Evolutionary conservation across 23 red algal genomes (phyloP).

Genomic region (Gracilaria caudata): DNA sequence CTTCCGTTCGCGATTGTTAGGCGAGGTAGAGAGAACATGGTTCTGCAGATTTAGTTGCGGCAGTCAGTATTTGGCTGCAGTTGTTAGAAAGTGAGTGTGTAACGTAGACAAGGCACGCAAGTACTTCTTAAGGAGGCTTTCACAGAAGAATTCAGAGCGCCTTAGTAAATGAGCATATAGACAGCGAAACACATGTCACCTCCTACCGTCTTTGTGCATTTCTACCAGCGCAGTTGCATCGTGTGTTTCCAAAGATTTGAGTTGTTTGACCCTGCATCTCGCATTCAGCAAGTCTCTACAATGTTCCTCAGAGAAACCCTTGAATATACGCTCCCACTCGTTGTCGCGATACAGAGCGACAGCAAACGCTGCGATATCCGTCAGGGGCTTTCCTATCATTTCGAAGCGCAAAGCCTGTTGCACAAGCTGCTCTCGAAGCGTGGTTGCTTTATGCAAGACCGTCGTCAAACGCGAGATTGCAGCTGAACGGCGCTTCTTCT

Average conservation of each 20-base stretch:
- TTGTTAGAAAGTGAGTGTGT: neutral
- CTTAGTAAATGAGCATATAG: neutral
- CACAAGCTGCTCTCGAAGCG: constrained; percentile 15
- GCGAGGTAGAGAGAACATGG: neutral
- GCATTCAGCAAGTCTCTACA: neutral
- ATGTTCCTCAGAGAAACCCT: neutral
- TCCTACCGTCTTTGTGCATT: constrained; percentile 5
- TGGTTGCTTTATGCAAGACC: neutral
- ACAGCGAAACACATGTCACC: neutral
- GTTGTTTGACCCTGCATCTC: constrained; percentile 16
- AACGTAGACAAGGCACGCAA: neutral
- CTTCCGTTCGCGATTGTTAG: neutral
- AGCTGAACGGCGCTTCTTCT: constrained; percentile 21
- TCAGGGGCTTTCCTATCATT: constrained; percentile 27
- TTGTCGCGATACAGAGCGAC: constrained; percentile 17
- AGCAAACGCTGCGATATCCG: constrained; percentile 31
- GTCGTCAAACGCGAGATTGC: constrained; percentile 6
- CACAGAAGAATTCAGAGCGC: neutral
- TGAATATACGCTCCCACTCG: constrained; percentile 18
- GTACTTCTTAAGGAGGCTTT: neutral
- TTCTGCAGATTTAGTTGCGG: neutral
- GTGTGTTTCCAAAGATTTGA: constrained; percentile 1
- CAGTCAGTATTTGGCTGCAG: neutral
- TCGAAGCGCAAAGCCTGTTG: constrained; percentile 30
- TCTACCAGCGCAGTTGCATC: neutral